Evolutionary conservation across 208 protist genomes (phyloP).

Genomic region (Trypanosoma brucei): DNA sequence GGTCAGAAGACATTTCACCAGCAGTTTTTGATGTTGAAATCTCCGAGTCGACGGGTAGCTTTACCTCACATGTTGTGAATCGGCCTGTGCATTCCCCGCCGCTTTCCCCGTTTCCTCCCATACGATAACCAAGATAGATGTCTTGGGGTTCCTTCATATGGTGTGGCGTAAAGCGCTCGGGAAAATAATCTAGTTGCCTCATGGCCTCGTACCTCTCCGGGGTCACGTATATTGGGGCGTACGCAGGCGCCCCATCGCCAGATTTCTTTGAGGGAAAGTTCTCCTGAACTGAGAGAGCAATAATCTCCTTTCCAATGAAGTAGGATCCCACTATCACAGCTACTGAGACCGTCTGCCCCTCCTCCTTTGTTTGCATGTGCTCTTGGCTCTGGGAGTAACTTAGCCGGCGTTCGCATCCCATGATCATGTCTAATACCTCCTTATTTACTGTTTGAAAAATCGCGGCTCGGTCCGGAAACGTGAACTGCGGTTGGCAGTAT

Average conservation of each 20-base stretch:
- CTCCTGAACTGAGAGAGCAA: constrained; percentile 75
- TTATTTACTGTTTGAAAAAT: constrained; percentile 43
- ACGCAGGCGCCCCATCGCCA: background rate
- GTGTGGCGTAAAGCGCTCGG: constrained; percentile 19
- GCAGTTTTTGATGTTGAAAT: background rate
- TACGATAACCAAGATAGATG: too few species aligned
- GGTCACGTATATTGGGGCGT: constrained; percentile 37
- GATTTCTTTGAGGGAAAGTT: constrained; percentile 22
- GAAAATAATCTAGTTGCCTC: constrained; percentile 24
- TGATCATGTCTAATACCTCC: constrained; percentile 40
- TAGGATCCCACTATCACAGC: constrained; percentile 89
- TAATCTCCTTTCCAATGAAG: constrained; percentile 88
- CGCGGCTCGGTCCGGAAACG: constrained; percentile 71
- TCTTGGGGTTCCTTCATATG: too few species aligned
- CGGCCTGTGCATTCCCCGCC: background rate
- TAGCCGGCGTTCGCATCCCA: constrained; percentile 6
- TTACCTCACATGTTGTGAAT: too few species aligned
- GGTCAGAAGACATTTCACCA: background rate
- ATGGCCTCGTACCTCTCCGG: constrained; percentile 26
- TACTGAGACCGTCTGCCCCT: constrained; percentile 24
- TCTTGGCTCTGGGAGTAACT: background rate
- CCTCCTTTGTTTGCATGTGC: background rate
- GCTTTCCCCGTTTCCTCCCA: background rate
- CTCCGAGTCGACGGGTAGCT: constrained; percentile 6
- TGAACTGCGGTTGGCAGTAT: constrained; percentile 79